Base-by-base conservation (phyloP, 306 rosid genomes). In the Abrus pulchellus region DNA sequence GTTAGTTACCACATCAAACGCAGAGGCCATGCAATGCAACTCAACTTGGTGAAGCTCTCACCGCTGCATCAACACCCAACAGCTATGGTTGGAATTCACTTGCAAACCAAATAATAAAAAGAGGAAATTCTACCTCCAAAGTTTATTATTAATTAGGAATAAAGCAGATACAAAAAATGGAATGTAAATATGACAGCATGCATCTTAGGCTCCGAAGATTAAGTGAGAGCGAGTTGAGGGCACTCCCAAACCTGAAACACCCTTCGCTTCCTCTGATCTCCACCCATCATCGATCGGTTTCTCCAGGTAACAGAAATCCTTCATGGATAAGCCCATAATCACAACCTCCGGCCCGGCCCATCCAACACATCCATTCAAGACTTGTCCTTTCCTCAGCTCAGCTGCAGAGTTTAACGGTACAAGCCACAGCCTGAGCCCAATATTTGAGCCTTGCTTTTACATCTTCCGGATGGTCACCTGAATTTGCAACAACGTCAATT, bases 361-460 rank as follows among this genome's bases (percentile, higher is more conserved):
- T 4, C 40, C 40, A 36, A 4, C 40, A 2, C 40, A 4, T 20
- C 20, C 20, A 20, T 20, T 20, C 20, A 20, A 20, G 20, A 20
- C 20, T 20, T 20, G 20, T 20, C 40, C 40, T 36, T 36, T 36
- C 40, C 40, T 36, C 4, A 4, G 20, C 27, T 72, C 12, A 70
- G 88, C 72, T 94, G 94, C 98, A 94, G 14, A 94, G 86, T 76
- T 57, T 92, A 1, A 94, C 93, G 1, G 97, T 94, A 61, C 98
- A 94, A 0, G 97, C 98, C 54, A 94, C 98, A 38, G 97, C 92
- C 73, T 94, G 97, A 0, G 98, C 98, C 98, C 97, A 94, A 70
- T 69, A 94, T 68, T 92, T 94, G 79, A 94, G 96, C 87, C 98
- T 89, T 2, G 97, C 98, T 54, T 94, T 94, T 7, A 94, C 98